Evolutionary conservation across 139 green algal species (phyloP), one percentile per base, ranked within the genome.

Genomic region (Tetraselmis chui): DNA sequence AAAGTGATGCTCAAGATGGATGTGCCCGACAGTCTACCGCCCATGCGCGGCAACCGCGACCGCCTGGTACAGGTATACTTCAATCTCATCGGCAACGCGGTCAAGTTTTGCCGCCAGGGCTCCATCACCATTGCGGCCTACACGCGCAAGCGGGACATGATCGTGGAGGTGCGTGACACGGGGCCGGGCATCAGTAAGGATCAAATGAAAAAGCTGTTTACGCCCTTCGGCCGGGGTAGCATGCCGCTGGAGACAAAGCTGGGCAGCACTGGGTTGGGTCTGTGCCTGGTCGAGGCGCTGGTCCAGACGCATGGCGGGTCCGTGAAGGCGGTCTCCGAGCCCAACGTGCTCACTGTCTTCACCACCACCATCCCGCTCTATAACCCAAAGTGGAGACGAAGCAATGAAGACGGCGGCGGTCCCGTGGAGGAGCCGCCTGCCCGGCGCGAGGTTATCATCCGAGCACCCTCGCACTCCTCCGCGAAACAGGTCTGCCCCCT

Each of bases 31-130:
- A 80, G 81, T 45, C 29, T 86, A 31, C 87, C 84, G 0, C 79
- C 59, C 32, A 83, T 89, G 32, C 83, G 89, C n/a, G 87, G 87
- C 2, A 85, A 91, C 87, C 86, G 77, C 24, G 87, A 85, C 1
- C 83, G 87, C 82, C 87, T 88, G 81, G 86, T 88, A 30, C 83
- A 89, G 82, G 32, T 88, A 0, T 80, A 86, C 59, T 78, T 87
- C 87, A 91, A 89, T 80, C 83, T 91, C 1, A 83, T 91, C 25
- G 87, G 87, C 82, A 91, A 91, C 85, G 59, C 79, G n/a, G 89
- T 85, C 84, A 91, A 91, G 84, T 91, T 91, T 84, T 89, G 85
- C 1, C 84, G 89, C 79, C 59, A 31, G 2, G 88, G 87, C 79
- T 79, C 28, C 84, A 86, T 90, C 32, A 59, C 59, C 59, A 81